Conservation (phyloP, 2,329 filamentous ascomycete species). For the Cladosporium sphaerospermum region DNA sequence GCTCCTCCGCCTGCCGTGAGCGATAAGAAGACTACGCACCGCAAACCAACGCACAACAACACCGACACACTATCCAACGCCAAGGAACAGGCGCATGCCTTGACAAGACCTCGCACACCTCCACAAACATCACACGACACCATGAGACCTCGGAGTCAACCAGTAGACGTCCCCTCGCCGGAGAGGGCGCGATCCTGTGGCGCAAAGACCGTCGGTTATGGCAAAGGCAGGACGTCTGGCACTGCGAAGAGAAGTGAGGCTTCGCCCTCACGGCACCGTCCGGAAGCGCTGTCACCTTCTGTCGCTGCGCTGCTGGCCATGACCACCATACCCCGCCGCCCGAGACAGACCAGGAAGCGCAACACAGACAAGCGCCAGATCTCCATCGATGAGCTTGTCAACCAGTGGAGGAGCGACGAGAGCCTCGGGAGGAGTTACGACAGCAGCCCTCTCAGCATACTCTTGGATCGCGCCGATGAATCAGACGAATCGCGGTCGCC, state of each 20-base stretch:
- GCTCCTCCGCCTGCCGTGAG: constrained; percentile 24
- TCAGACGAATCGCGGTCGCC: constrained; percentile 26
- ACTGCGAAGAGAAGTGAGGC: background rate
- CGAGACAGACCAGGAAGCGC: constrained; percentile 35
- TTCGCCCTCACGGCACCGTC: constrained; percentile 14
- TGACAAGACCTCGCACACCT: constrained; percentile 1
- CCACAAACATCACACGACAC: constrained; percentile 12
- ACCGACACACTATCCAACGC: background rate
- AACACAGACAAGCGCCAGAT: constrained; percentile 37
- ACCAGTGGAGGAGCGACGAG: constrained; percentile 47
- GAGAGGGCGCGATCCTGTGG: constrained; percentile 11
- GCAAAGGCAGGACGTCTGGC: background rate
- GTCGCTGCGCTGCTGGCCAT: constrained; percentile 54
- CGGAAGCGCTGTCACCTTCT: constrained; percentile 46
- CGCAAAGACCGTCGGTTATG: constrained; percentile 8
- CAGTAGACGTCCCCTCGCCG: constrained; percentile 17
- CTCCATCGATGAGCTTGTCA: constrained; percentile 53
- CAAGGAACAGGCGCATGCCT: background rate
- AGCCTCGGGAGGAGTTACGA: constrained; percentile 25
- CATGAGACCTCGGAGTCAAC: constrained; percentile 13
- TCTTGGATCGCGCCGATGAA: constrained; percentile 51
- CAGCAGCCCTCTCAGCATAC: constrained; percentile 42
- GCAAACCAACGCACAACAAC: constrained; percentile 5
- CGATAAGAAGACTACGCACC: constrained; percentile 1
- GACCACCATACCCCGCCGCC: constrained; percentile 50